Percentiles rank a stretch among this genome's conserved stretches.
Conservation (phyloP, 2,329 filamentous ascomycete species). For the Fusarium cyanostomum region DNA sequence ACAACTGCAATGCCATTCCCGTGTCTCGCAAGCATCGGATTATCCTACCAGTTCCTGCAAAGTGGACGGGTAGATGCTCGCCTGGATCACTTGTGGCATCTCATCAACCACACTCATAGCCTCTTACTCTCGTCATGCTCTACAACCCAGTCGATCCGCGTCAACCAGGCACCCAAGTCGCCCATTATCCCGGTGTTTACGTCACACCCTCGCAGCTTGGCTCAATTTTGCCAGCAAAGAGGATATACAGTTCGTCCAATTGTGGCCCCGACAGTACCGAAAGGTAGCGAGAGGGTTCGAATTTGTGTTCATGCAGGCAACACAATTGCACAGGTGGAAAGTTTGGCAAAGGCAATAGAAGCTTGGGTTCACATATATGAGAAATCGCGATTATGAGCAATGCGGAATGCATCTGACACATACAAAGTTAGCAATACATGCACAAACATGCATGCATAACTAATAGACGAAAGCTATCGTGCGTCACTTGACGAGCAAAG, state of each 20-base stretch:
- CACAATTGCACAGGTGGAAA: slow-evolving; percentile 64
- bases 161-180: slow-evolving; percentile 57
- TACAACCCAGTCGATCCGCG: slow-evolving; percentile 37
- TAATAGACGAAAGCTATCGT: too few species aligned
- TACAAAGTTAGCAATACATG: too few species aligned
- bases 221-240: slow-evolving; percentile 65
- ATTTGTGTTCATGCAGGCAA: slow-evolving; percentile 76
- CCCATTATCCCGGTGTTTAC: slow-evolving; percentile 74
- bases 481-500: too few species aligned
- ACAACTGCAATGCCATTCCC: slow-evolving; percentile 75
- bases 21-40: slow-evolving; percentile 65
- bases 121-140: slow-evolving; percentile 54
- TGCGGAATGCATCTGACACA: too few species aligned
- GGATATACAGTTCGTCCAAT: slow-evolving; percentile 72
- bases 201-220: slow-evolving; percentile 64
- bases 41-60: slow-evolving; percentile 66
- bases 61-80: slow-evolving; percentile 56
- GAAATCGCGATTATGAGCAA: neutral
- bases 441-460: too few species aligned
- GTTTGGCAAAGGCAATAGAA: slow-evolving; percentile 58
- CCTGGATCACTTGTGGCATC: slow-evolving; percentile 44
- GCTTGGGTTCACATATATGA: slow-evolving; percentile 51
- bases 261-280: slow-evolving; percentile 73
- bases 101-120: slow-evolving; percentile 53
- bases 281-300: slow-evolving; percentile 69